A percentile compares a stretch with the other conserved stretches of the same genome.
Evolutionary conservation across 2,329 filamentous ascomycete species (phyloP).

Genomic region (Penicillium hesseltinei): DNA sequence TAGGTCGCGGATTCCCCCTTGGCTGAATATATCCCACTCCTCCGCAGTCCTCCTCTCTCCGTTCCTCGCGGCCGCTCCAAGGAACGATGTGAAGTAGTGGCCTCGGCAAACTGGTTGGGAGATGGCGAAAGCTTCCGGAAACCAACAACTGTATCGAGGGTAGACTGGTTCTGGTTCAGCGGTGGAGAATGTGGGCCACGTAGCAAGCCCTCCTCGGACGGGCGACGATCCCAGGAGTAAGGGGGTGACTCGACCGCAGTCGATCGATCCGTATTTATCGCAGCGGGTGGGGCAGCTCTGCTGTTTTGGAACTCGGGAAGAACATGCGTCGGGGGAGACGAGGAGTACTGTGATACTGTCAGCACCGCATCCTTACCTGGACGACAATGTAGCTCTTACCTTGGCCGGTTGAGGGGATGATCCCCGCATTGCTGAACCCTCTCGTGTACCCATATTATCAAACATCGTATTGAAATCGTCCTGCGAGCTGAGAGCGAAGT

Average conservation of each 20-base stretch:
- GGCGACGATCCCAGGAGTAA: conserved; percentile 53
- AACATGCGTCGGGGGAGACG: conserved; percentile 21
- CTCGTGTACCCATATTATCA: conserved; percentile 43
- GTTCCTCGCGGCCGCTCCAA: conserved; percentile 27
- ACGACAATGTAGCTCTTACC: conserved; percentile 18
- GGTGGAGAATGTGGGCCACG: conserved; percentile 30
- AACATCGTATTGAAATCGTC: conserved; percentile 55
- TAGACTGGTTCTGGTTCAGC: conserved; percentile 14
- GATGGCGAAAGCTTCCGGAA: conserved; percentile 23
- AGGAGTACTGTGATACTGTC: conserved; percentile 26
- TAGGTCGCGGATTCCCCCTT: conserved; percentile 28
- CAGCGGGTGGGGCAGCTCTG: conserved; percentile 34
- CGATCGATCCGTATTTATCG: conserved; percentile 47
- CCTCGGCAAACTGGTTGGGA: conserved; percentile 23
- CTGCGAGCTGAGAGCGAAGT: conserved; percentile 41
- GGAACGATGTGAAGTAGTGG: conserved; percentile 34
- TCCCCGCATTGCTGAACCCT: conserved; percentile 26
- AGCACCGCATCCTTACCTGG: conserved; percentile 16
- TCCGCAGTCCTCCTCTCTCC: conserved; percentile 29
- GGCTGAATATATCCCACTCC: conserved; percentile 32
- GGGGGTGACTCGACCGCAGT: conserved; percentile 49
- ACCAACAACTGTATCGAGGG: conserved; percentile 15
- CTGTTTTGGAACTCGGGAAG: conserved; percentile 20
- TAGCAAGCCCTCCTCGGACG: conserved; percentile 52
- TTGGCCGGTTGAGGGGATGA: conserved; percentile 22